These are phyloP conservation scores for Tuber umbilicatum DNA, from an alignment of 495 filamentous ascomycete species.

Conservation along the genomic window DNA sequence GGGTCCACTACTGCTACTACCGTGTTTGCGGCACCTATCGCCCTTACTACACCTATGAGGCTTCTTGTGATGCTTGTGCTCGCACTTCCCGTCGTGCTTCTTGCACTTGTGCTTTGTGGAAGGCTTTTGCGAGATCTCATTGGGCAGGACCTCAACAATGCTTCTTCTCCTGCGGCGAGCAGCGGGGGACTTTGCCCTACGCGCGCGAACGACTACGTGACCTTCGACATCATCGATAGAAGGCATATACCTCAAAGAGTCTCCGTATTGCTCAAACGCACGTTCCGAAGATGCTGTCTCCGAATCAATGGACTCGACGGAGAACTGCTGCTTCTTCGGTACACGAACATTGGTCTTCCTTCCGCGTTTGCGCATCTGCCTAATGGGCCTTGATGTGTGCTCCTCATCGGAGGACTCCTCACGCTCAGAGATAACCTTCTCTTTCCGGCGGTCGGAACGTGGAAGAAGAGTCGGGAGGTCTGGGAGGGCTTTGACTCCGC, in stretches of 20 bases:
- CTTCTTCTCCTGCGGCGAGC: slow-evolving; percentile 17
- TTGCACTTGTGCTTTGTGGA: slow-evolving; percentile 43
- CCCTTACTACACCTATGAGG: slow-evolving; percentile 83
- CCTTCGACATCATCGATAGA: slow-evolving; percentile 31
- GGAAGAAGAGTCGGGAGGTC: slow-evolving; percentile 30
- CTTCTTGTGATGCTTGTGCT: slow-evolving; percentile 41
- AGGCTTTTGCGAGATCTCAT: slow-evolving; percentile 40
- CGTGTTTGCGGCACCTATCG: slow-evolving; percentile 68
- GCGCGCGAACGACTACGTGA: slow-evolving; percentile 18
- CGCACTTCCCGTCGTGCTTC: slow-evolving; percentile 39
- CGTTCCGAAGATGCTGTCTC: slow-evolving; percentile 31
- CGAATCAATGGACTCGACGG: slow-evolving; percentile 35
- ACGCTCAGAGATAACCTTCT: slow-evolving; percentile 18
- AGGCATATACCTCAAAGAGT: slow-evolving; percentile 31
- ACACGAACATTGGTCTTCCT: slow-evolving; percentile 38
- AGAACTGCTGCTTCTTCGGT: slow-evolving; percentile 27
- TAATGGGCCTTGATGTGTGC: slow-evolving; percentile 21
- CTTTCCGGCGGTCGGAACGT: slow-evolving; percentile 25
- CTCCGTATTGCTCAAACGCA: slow-evolving; percentile 24
- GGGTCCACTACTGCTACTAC: background rate
- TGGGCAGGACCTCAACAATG: slow-evolving; percentile 16
- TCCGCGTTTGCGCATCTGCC: slow-evolving; percentile 29
- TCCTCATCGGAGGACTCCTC: slow-evolving; percentile 34
- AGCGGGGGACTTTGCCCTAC: slow-evolving; percentile 24
- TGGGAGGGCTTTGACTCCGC: slow-evolving; percentile 28